Conservation (phyloP, 179 eudicot species). For the Heliamphora pulchella region DNA sequence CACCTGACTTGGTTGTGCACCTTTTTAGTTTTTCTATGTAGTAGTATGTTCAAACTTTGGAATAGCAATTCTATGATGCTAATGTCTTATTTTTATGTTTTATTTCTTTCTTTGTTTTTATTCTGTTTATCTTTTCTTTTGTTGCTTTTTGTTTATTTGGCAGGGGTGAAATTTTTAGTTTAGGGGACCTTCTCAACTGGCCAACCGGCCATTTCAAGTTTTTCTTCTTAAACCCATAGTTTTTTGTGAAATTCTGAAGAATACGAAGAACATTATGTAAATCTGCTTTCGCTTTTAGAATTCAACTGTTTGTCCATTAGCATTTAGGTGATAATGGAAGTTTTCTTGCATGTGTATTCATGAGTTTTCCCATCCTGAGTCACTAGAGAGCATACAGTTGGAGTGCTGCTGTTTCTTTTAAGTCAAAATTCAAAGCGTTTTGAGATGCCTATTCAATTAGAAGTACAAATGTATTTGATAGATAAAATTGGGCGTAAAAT, state of each 20-base stretch:
- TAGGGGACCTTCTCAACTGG: too few relatives aligned
- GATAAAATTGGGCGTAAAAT: background rate
- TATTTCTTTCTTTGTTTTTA: background rate
- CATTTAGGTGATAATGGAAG: background rate
- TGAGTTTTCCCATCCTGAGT: background rate
- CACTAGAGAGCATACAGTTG: background rate
- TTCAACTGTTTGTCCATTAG: background rate
- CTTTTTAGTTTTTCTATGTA: background rate
- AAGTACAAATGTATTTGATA: background rate
- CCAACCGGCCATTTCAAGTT: background rate
- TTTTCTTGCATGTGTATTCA: background rate
- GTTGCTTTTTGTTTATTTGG: too few relatives aligned
- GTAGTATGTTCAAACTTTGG: background rate
- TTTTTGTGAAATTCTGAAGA: slow-evolving; percentile 3
- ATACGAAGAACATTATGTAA: background rate
- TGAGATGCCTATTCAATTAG: background rate
- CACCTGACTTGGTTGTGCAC: background rate
- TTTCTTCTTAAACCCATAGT: background rate
- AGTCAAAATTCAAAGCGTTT: background rate
- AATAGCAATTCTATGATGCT: too few relatives aligned
- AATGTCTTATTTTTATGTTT: background rate
- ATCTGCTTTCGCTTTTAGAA: background rate
- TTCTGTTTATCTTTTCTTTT: background rate
- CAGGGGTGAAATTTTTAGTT: too few relatives aligned
- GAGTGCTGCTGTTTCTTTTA: background rate